Conservation (phyloP, 352 stramenopile genomes). For the Plasmopara halstedii region DNA sequence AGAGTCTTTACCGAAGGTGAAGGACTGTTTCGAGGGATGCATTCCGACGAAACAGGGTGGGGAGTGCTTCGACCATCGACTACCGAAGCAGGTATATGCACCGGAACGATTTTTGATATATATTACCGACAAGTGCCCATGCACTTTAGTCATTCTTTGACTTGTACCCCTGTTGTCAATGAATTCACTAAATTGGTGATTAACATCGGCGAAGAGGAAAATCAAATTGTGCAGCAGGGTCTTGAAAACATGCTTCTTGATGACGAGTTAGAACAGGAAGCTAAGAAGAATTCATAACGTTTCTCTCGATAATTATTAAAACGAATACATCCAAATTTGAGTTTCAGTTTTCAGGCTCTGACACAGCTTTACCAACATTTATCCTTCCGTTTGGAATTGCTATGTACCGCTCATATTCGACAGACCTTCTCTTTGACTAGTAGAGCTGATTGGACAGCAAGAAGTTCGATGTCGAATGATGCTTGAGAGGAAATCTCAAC, state of each 20-base stretch:
- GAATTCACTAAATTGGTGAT: conserved; percentile 21
- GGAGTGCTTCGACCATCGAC: conserved; percentile 8
- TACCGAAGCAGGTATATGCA: not conserved
- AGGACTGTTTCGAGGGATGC: conserved; percentile 16
- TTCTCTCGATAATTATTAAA: too few species aligned
- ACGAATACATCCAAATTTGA: too few species aligned
- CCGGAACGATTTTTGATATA: conserved; percentile 20
- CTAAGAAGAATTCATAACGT: too few species aligned
- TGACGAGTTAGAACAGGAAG: conserved; percentile 4
- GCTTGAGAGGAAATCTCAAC: too few species aligned
- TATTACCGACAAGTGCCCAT: conserved; percentile 20
- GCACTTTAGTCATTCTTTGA: conserved; percentile 18
- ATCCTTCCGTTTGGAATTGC: too few species aligned
- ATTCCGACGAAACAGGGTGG: conserved; percentile 28
- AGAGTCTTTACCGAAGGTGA: conserved; percentile 41
- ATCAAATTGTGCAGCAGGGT: conserved; percentile 5
- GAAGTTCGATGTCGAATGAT: too few species aligned
- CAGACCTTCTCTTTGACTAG: too few species aligned
- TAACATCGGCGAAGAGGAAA: conserved; percentile 17
- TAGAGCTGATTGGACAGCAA: too few species aligned
- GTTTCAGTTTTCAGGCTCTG: too few species aligned
- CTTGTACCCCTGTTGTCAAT: conserved; percentile 7
- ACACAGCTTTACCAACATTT: too few species aligned
- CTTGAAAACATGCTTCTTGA: conserved; percentile 23
- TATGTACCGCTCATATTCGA: too few species aligned